A percentile compares a stretch with the other conserved stretches of the same genome.
These are phyloP conservation scores for Trametes meyenii DNA, from an alignment of 768 basidiomycete genomes.

Conservation along the genomic window DNA sequence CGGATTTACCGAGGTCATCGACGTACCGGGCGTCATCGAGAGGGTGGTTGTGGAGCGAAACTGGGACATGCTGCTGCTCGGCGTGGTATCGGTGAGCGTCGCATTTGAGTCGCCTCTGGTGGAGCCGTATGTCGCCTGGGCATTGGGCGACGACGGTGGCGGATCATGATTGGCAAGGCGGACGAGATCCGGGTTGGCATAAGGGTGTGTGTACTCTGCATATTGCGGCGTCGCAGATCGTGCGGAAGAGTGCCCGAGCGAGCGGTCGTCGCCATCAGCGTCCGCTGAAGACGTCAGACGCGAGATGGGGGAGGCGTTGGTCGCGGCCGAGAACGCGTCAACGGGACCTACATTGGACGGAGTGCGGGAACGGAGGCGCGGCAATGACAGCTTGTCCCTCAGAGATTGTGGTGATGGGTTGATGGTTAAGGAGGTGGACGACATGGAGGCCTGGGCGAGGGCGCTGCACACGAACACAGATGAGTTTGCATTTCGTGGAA, in stretches of 20 bases:
- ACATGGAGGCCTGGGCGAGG: constrained; percentile 62
- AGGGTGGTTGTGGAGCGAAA: constrained; percentile 31
- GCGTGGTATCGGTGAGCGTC: constrained; percentile 50
- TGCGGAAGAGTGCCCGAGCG: constrained; percentile 29
- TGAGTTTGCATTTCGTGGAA: constrained; percentile 7
- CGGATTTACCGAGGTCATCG: constrained; percentile 27
- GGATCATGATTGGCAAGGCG: constrained; percentile 11
- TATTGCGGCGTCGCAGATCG: constrained; percentile 37
- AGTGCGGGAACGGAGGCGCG: constrained; percentile 40
- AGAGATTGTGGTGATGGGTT: constrained; percentile 35
- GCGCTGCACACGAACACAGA: constrained; percentile 41
- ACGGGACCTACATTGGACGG: constrained; percentile 28
- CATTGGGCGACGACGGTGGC: constrained; percentile 29
- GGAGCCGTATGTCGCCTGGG: constrained; percentile 34
- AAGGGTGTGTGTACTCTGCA: constrained; percentile 61
- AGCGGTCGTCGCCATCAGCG: constrained; percentile 12
- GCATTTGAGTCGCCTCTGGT: constrained; percentile 52
- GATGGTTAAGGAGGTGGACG: constrained; percentile 54
- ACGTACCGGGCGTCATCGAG: constrained; percentile 32
- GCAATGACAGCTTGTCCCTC: constrained; percentile 48
- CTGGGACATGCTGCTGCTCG: constrained; percentile 35
- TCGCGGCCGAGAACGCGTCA: constrained; percentile 12
- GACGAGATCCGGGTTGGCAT: constrained; percentile 77
- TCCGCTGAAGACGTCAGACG: constrained; percentile 17
- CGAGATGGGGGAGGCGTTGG: constrained; percentile 16